Evolutionary conservation across 1,284 basidiomycete genomes (phyloP).

Genomic region (Boletellus deceptivus): DNA sequence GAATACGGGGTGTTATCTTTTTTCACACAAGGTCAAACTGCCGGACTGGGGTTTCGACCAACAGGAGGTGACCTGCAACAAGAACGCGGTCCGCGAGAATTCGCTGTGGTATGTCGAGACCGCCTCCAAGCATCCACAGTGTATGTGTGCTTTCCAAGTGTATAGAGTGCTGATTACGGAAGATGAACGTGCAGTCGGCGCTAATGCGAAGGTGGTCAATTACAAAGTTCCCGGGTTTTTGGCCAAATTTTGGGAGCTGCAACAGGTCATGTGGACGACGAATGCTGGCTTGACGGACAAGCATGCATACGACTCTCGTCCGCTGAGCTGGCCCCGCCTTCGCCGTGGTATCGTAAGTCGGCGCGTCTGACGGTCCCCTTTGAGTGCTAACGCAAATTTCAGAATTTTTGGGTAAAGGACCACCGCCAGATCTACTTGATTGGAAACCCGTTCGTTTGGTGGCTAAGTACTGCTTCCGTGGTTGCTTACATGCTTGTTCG

Average conservation of each 20-base stretch:
- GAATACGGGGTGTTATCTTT: conserved; percentile 92
- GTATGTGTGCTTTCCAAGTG: conserved; percentile 49
- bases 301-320: conserved; percentile 93
- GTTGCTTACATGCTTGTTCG: conserved; percentile 66
- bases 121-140: conserved; percentile 61
- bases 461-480: conserved; percentile 74
- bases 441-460: conserved; percentile 95
- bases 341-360: conserved; percentile 85
- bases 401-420: conserved; percentile 99
- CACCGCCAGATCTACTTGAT: conserved; percentile 93
- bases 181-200: conserved; percentile 50
- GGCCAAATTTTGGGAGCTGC: conserved; percentile 88
- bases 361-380: background rate
- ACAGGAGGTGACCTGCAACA: conserved; percentile 98
- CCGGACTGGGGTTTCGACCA: conserved; percentile 98
- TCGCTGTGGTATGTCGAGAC: conserved; percentile 97
- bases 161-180: background rate
- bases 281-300: conserved; percentile 94
- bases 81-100: conserved; percentile 89
- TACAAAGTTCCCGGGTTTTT: conserved; percentile 87
- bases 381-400: conserved; percentile 3
- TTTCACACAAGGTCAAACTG: conserved; percentile 96
- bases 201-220: conserved; percentile 79
- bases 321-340: conserved; percentile 85
- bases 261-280: conserved; percentile 97